Base-by-base conservation (phyloP, 495 filamentous ascomycete species). In the Jackrogersella minutella region DNA sequence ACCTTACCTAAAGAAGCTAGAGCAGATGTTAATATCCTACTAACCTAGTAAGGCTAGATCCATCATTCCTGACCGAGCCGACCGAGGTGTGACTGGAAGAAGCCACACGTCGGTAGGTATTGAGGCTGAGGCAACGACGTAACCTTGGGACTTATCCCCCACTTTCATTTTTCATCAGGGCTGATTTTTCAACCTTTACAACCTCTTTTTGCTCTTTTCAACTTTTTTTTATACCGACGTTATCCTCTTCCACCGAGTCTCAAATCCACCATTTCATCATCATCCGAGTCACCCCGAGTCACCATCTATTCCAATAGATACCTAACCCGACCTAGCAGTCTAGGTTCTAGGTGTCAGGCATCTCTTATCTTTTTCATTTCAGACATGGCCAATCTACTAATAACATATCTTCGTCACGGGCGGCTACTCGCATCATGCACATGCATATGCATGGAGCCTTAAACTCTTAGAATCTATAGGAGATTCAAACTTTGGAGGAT, bases 391-490 rank as follows among this genome's bases (percentile, higher is more conserved):
- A 61, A 31, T 50, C 54, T 22, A 49, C 65, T 68, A 63, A 63
- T 63, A 28, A 39, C 34, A 63, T 7, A 7, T 50, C 40, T 64
- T 64, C 59, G 37, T 66, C 62, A 43, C 56, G 71, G 47, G 68
- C 67, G 66, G 63, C 62, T 61, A 76, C 14, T 13, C 39, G 66
- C 72, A 71, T 39, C 65, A 59, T 51, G 65, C 69, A 68, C 70
- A 72, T 70, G 26, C 26, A 30, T 30, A 30, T 30, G 70, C 72
- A 64, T 69, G 51, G 55, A 61, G 46, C 66, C 47, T 33, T 62
- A 49, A 62, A 40, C 33, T 14, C 40, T 14, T 10, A 59, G 14
- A 59, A 44, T 33, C n/a, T 17, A 64, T 68, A 68, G 59, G 46
- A n/a, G 53, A 46, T 49, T 43, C 30, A 28, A 54, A 19, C 46